Base-by-base conservation (phyloP, 306 rosid species). In the Quillaja saponaria region DNA sequence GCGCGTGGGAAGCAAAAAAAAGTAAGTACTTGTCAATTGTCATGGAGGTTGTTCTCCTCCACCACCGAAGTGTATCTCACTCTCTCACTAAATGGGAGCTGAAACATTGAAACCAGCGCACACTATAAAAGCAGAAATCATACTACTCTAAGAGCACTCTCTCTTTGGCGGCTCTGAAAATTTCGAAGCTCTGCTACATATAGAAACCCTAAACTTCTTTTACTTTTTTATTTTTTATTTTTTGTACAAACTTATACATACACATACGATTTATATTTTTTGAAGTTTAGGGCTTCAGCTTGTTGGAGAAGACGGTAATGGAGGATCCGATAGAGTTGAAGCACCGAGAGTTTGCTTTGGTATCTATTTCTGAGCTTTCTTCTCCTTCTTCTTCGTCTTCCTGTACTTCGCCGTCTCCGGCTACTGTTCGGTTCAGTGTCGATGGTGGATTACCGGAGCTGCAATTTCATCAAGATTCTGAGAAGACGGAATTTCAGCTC, bases 201-300 rank as follows among this genome's bases (percentile, higher is more conserved):
- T 37, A 35, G 2, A 91, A 91, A 91, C 96, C 97, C 97, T 91
- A 88, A 71, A 69, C 80, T 55, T 58, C 20, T 33, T 16, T 10
- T 3, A 10, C 38, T n/a, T 14, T 7, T 4, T 6, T n/a, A n/a
- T 17, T 8, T 10, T 3, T 16, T 2, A 6, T 3, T 20, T 7
- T 19, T 1, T 6, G 10, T 7, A 9, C 13, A 41, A 16, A 33
- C 17, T 38, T 34, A 45, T 50, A 40, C 34, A 6, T 42, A 12
- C 19, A 34, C n/a, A n/a, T n/a, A n/a, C n/a, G 4, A 4, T 16
- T 2, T 39, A 51, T 35, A 31, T 13, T 13, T 34, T n/a, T 10
- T 37, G 40, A 10, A 37, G 40, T 33, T 37, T 42, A 41, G 67
- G 15, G 44, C 53, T 66, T 55, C 73, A 49, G 62, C 65, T 80